Conservation (phyloP, 495 filamentous ascomycete genomes). For the Letharia lupina region DNA sequence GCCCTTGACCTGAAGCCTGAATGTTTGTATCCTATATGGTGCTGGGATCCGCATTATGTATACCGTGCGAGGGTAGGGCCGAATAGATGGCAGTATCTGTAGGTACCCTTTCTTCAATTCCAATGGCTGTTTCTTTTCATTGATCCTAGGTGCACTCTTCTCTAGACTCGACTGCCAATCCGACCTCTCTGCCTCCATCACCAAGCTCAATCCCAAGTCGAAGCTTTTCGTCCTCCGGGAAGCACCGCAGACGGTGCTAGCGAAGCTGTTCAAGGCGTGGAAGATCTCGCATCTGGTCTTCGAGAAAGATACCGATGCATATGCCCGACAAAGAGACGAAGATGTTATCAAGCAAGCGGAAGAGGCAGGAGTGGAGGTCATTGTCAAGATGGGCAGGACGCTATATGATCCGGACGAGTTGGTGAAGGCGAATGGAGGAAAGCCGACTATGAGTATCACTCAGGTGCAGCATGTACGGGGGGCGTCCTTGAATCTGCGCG, state of each 20-base stretch:
- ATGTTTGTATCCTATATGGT: slow-evolving; percentile 57
- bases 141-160: neutral
- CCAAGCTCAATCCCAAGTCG: slow-evolving; percentile 52
- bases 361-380: slow-evolving; percentile 54
- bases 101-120: neutral
- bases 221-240: slow-evolving; percentile 60
- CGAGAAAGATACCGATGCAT: slow-evolving; percentile 65
- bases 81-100: slow-evolving; percentile 61
- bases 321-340: slow-evolving; percentile 52
- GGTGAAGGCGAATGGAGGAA: slow-evolving; percentile 51
- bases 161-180: slow-evolving; percentile 53
- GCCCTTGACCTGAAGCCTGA: slow-evolving; percentile 55
- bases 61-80: slow-evolving; percentile 55
- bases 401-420: slow-evolving; percentile 61
- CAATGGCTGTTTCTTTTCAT: neutral
- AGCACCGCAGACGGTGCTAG: slow-evolving; percentile 56
- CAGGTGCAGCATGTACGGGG: slow-evolving; percentile 46
- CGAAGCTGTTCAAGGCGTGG: slow-evolving; percentile 61
- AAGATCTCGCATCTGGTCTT: slow-evolving; percentile 62
- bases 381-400: slow-evolving; percentile 50
- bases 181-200: slow-evolving; percentile 53
- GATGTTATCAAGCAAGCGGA: slow-evolving; percentile 46
- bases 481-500: neutral
- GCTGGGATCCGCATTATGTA: slow-evolving; percentile 68
- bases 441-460: slow-evolving; percentile 60